Percentiles rank a stretch among this genome's conserved stretches.
These are phyloP conservation scores for Cenchrus purpureus DNA, from an alignment of 176 grass and related monocot species.

Conservation along the genomic window DNA sequence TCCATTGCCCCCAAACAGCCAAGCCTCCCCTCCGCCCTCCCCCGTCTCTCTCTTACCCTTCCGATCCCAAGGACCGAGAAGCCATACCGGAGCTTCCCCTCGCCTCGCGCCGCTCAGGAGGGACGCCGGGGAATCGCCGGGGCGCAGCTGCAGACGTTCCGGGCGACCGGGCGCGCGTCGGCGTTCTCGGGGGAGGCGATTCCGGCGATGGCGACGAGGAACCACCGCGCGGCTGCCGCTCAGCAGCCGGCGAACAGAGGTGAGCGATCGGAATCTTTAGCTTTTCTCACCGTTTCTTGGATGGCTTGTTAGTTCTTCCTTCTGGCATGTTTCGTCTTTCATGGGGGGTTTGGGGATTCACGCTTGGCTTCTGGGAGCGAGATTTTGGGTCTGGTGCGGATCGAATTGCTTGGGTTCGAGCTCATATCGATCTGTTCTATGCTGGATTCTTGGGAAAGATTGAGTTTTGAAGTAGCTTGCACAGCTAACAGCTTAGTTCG, in stretches of 20 bases:
- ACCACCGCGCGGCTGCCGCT: conserved; percentile 52
- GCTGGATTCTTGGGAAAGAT: conserved; percentile 11
- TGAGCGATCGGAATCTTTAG: not conserved
- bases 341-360: not conserved
- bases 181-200: conserved; percentile 28
- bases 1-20: not conserved
- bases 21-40: not conserved
- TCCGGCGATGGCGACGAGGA: conserved; percentile 65
- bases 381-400: not conserved
- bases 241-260: conserved; percentile 60
- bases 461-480: not conserved
- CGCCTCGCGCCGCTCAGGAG: conserved; percentile 1
- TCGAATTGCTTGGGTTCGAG: not conserved
- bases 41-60: not conserved
- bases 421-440: not conserved
- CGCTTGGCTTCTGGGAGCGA: not conserved
- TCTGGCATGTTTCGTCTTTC: not conserved
- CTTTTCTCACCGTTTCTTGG: not conserved
- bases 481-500: not conserved
- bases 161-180: conserved; percentile 40
- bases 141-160: conserved; percentile 32
- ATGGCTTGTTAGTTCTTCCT: not conserved
- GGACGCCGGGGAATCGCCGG: not conserved
- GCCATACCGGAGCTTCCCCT: not conserved
- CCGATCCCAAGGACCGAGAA: conserved; percentile 29